Percentiles rank a stretch among this genome's conserved stretches.
Conservation (phyloP, 805 yeast species). For the Starmerella khaoyaiensis region DNA sequence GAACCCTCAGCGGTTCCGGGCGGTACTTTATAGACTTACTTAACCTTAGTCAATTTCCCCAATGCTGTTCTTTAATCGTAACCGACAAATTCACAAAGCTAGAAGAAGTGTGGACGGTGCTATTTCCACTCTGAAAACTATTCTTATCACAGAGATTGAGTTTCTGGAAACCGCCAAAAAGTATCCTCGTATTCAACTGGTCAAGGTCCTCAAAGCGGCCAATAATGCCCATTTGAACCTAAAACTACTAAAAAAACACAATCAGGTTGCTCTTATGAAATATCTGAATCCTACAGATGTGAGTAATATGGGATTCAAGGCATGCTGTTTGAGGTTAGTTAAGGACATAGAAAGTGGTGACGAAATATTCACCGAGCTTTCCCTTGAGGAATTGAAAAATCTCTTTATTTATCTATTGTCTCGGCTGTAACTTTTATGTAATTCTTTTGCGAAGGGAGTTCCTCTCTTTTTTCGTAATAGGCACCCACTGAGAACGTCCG, state of each 20-base stretch:
- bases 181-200: neutral
- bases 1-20: too few relatives aligned
- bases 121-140: neutral
- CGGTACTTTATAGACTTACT: too few relatives aligned
- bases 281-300: slow-evolving; percentile 4
- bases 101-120: slow-evolving; percentile 1
- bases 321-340: neutral
- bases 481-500: neutral
- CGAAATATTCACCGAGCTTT: neutral
- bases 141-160: slow-evolving; percentile 1
- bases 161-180: neutral
- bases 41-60: too few relatives aligned
- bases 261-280: slow-evolving; percentile 1
- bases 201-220: slow-evolving; percentile 7
- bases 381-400: slow-evolving; percentile 2
- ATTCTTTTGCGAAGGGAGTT: too few relatives aligned
- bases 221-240: slow-evolving; percentile 7
- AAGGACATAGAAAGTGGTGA: neutral
- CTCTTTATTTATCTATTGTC: slow-evolving; percentile 4
- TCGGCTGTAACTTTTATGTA: too few relatives aligned
- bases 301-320: neutral
- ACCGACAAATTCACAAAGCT: neutral
- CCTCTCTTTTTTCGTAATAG: slow-evolving; percentile 2
- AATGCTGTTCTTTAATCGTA: too few relatives aligned
- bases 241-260: neutral